Conservation (phyloP, 257 asterid species). For the Pogostemon cablin region DNA sequence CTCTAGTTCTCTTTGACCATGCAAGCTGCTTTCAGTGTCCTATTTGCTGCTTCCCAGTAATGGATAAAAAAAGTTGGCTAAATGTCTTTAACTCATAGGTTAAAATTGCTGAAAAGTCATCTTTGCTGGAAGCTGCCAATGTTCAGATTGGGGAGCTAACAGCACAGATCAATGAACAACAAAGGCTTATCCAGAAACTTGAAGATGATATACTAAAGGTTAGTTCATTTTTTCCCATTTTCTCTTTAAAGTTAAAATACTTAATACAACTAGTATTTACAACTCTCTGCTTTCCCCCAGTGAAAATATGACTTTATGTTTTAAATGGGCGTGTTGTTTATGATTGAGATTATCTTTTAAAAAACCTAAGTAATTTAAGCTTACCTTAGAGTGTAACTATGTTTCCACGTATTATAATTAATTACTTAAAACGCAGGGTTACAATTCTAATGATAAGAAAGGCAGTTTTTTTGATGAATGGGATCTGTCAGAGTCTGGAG, state of each 20-base stretch:
- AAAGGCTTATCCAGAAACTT: constrained; percentile 88
- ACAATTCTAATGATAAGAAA: constrained; percentile 77
- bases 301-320: constrained; percentile 11
- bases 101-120: constrained; percentile 77
- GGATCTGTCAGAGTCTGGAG: constrained; percentile 94
- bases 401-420: constrained; percentile 8
- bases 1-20: neutral
- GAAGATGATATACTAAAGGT: constrained; percentile 97
- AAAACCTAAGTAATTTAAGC: constrained; percentile 13
- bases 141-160: constrained; percentile 67
- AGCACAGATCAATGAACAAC: constrained; percentile 71
- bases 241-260: constrained; percentile 12
- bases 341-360: constrained; percentile 20
- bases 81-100: constrained; percentile 54
- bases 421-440: constrained; percentile 68
- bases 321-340: constrained; percentile 8
- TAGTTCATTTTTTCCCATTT: constrained; percentile 24
- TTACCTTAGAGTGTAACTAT: constrained; percentile 22
- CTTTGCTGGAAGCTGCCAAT: constrained; percentile 86
- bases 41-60: neutral
- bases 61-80: constrained; percentile 18
- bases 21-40: neutral
- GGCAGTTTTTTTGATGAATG: constrained; percentile 69
- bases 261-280: constrained; percentile 2
- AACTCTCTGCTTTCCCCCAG: constrained; percentile 12